These are phyloP conservation scores for Sporothrix dimorphospora DNA, from an alignment of 2,329 filamentous ascomycete genomes.

Conservation along the genomic window DNA sequence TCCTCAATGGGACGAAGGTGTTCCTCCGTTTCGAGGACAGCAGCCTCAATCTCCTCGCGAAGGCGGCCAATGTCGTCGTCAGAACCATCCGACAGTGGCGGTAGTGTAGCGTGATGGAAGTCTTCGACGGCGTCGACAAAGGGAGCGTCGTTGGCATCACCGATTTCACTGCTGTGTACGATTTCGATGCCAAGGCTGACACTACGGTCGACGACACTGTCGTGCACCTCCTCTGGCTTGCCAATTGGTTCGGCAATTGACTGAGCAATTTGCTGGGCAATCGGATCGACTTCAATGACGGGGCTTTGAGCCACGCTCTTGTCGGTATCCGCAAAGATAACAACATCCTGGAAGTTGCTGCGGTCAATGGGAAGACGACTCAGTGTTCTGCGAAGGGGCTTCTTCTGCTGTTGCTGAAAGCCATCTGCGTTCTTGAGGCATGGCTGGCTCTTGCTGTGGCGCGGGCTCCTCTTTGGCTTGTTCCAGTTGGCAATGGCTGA, in stretches of 20 bases:
- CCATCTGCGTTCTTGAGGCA: constrained; percentile 46
- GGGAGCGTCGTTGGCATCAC: constrained; percentile 46
- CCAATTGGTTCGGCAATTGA: neutral
- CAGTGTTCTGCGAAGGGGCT: constrained; percentile 31
- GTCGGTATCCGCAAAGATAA: constrained; percentile 16
- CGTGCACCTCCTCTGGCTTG: neutral
- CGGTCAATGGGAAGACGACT: constrained; percentile 33
- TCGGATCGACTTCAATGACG: neutral
- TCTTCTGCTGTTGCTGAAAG: constrained; percentile 29
- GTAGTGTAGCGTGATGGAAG: constrained; percentile 32
- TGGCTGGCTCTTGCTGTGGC: constrained; percentile 59
- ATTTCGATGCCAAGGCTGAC: neutral
- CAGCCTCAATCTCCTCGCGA: constrained; percentile 28
- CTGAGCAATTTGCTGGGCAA: neutral
- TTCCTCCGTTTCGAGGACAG: constrained; percentile 1
- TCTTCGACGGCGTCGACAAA: constrained; percentile 54
- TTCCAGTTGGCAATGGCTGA: neutral
- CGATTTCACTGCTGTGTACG: constrained; percentile 34
- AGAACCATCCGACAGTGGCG: constrained; percentile 8
- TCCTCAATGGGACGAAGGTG: neutral
- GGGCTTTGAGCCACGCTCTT: neutral
- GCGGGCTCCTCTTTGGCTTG: constrained; percentile 41
- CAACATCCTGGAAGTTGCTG: constrained; percentile 20
- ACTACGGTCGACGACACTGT: neutral
- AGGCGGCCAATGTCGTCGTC: constrained; percentile 19